Percentiles rank a stretch among this genome's conserved stretches.
Conservation (phyloP, 192 early-diverging fungal genomes). For the Backusella morwellensis region DNA sequence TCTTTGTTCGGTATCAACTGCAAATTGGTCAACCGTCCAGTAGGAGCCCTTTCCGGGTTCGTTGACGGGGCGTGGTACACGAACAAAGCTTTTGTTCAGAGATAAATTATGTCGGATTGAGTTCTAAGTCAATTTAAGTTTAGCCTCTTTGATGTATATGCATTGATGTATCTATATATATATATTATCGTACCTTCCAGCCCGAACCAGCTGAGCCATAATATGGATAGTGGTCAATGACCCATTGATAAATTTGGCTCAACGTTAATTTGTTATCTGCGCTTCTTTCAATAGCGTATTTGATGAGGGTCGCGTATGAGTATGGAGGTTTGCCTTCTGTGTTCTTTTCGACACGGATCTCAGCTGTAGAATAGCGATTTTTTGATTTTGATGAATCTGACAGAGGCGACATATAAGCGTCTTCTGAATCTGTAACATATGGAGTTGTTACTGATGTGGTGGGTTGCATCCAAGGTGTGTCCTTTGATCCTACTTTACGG, state of each 20-base stretch:
- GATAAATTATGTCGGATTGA: constrained; percentile 85
- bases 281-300: constrained; percentile 69
- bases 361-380: constrained; percentile 11
- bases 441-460: background rate
- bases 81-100: constrained; percentile 79
- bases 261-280: constrained; percentile 68
- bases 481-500: background rate
- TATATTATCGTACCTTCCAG: constrained; percentile 44
- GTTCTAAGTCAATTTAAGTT: constrained; percentile 54
- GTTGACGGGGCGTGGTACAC: constrained; percentile 72
- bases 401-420: constrained; percentile 7
- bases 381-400: constrained; percentile 12
- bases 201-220: constrained; percentile 64
- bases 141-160: background rate
- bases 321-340: constrained; percentile 65
- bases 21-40: constrained; percentile 69
- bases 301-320: constrained; percentile 77
- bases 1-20: constrained; percentile 28
- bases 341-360: constrained; percentile 34
- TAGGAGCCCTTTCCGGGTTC: constrained; percentile 88
- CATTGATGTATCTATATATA: background rate
- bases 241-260: constrained; percentile 79
- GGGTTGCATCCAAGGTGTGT: constrained; percentile 4
- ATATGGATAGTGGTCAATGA: constrained; percentile 71
- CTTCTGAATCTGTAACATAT: constrained; percentile 4